Base-by-base conservation (phyloP, 805 yeast species). In the Saturnispora sekii region DNA sequence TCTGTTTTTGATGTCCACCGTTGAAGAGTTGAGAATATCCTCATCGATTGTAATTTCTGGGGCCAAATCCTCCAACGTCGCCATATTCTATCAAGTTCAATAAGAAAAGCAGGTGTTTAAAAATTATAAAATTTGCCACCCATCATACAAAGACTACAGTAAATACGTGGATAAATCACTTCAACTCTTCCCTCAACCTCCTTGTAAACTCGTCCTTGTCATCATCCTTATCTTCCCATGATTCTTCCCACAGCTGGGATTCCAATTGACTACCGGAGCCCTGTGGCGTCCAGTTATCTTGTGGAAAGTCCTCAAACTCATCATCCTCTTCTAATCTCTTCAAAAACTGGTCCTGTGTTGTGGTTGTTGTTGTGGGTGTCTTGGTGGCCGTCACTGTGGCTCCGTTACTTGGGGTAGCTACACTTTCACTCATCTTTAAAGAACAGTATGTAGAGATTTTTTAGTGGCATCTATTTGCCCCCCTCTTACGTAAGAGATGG, bases 241-340 rank as follows among this genome's bases (percentile, higher is more conserved):
- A 90, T 64, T 89, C 96, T 54, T 89, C 96, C 97, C 97, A 89
- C 43, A 89, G 74, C 50, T 77, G 73, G 54, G 76, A 64, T 62
- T 74, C 73, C 52, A 75, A 69, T 53, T 70, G 67, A 49, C 73
- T 71, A 51, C 77, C 61, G 46, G 81, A 63, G 55, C 80, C 71
- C 46, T 71, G 62, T 32, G 70, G 73, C n/a, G 74, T 64, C 96
- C 96, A 88, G 54, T 82, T 72, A 59, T 88, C 96, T 45, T 78
- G 87, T 12, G 95, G 96, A 69, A 90, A 90, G 61, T 90, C 97
- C 67, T 90, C 97, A 60, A 90, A 90, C 63, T 89, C 97, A 60
- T 90, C 97, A 58, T 90, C 97, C 56, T 90, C 96, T 61, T 90
- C 97, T 40, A 90, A 68, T 2, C 94, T 77, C 57, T 81, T 84